Base-by-base conservation (phyloP, 208 protist genomes). In the Porcisia deanei region DNA sequence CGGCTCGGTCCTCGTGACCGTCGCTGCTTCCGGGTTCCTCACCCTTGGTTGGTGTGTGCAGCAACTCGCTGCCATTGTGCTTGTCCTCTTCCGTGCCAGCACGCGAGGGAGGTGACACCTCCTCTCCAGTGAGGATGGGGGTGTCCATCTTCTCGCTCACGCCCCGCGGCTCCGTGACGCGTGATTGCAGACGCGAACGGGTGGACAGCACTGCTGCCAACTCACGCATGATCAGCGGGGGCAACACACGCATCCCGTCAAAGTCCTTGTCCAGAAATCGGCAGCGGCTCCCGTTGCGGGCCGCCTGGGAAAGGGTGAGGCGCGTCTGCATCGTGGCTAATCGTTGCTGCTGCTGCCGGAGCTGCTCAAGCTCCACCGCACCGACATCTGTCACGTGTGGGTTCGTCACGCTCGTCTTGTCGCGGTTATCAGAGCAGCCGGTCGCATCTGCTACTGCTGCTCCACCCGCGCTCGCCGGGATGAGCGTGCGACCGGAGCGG, bases 401-500 rank as follows among this genome's bases (percentile, higher is more conserved):
- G 16, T 1, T 12, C 47, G n/a, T 5, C 18, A 25, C 20, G 47
- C 6, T n/a, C 2, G 66, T 41, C 16, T 25, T 67, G 14, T 47
- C 30, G 45, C 47, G 34, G 25, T 47, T 20, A 54, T 68, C 54
- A 25, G 57, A 61, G 37, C 34, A 20, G 18, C 25, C 54, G 37
- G 12, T 52, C 43, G 57, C 30, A 30, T 30, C 30, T 30, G 30
- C 41, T 39, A 20, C 3, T 12, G 30, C 22, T 30, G 34, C 65
- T 6, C 22, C 30, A 22, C 25, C n/a, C 25, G 34, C 57, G 71
- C 30, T 45, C 37, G 8, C 45, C 4, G 65, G 2, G 9, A 76
- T 30, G 16, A 76, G 68, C 1, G 79, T 83, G 54, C 9, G 25
- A 8, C 80, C 80, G 37, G 80, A 84, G 63, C 65, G 81, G 43